A percentile compares a stretch with the other conserved stretches of the same genome.
Evolutionary conservation across 306 rosid genomes (phyloP).

Genomic region (Trichosanthes cucumerina): DNA sequence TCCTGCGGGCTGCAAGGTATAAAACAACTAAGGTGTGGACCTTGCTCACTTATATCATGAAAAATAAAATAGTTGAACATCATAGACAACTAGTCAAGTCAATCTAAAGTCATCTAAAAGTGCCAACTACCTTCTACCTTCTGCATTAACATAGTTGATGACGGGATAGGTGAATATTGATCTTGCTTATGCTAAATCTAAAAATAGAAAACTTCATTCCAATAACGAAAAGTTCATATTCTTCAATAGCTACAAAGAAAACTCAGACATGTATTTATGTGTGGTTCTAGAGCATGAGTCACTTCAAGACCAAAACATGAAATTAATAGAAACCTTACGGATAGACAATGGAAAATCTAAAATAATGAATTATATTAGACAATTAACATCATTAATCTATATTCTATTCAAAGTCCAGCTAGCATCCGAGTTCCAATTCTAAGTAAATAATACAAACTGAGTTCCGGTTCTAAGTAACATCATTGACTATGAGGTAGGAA

Average conservation of each 20-base stretch:
- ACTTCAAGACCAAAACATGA: not conserved
- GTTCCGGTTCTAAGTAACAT: not conserved
- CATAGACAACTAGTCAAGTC: not conserved
- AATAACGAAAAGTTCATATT: not conserved
- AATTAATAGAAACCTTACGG: not conserved
- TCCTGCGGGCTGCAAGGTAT: too few species aligned
- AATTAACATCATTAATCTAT: not conserved
- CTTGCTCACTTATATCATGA: not conserved
- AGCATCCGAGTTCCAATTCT: not conserved
- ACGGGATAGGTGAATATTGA: not conserved
- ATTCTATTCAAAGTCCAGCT: not conserved
- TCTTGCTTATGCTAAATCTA: not conserved
- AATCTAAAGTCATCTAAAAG: not conserved
- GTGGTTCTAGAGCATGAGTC: not conserved
- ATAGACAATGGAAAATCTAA: not conserved
- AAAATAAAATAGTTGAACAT: not conserved
- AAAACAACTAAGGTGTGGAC: too few species aligned
- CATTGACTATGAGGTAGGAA: constrained; percentile 3
- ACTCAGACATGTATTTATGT: not conserved
- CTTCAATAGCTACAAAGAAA: not conserved
- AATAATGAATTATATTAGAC: not conserved
- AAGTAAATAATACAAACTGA: not conserved
- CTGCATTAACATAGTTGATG: not conserved
- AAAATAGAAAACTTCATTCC: not conserved
- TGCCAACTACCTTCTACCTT: not conserved